A percentile compares a stretch with the other conserved stretches of the same genome.
Conservation (phyloP, 495 filamentous ascomycete species). For the Penicillium argentinense region DNA sequence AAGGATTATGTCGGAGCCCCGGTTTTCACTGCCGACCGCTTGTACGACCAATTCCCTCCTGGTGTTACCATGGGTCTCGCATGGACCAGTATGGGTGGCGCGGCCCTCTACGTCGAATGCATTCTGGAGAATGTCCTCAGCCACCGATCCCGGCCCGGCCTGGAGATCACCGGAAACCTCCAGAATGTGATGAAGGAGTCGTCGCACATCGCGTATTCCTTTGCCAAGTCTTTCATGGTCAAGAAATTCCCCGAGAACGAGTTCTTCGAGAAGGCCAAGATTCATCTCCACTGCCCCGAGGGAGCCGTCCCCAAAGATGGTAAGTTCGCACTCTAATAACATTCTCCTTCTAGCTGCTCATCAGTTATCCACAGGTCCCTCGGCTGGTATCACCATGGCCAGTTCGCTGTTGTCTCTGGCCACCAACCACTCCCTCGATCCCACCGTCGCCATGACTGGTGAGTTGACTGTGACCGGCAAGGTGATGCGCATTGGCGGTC, state of each 20-base stretch:
- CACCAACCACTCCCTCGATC: constrained; percentile 72
- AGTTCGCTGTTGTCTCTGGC: constrained; percentile 85
- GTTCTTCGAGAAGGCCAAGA: constrained; percentile 94
- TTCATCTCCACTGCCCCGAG: constrained; percentile 97
- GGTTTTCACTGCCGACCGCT: constrained; percentile 89
- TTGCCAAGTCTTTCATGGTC: constrained; percentile 86
- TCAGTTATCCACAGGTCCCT: constrained; percentile 55
- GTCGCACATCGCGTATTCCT: constrained; percentile 90
- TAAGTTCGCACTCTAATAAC: constrained; percentile 23
- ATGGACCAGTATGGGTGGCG: constrained; percentile 97
- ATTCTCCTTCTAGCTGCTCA: constrained; percentile 15
- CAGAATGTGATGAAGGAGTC: constrained; percentile 99
- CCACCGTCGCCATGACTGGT: constrained; percentile 96
- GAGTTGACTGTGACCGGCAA: constrained; percentile 98
- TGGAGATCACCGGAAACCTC: constrained; percentile 91
- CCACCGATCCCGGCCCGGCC: constrained; percentile 66
- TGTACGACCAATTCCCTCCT: constrained; percentile 93
- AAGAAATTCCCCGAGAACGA: constrained; percentile 80
- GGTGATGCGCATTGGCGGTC: constrained; percentile 90
- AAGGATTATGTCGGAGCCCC: constrained; percentile 98
- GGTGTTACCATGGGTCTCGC: constrained; percentile 99
- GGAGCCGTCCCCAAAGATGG: constrained; percentile 96
- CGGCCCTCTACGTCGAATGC: constrained; percentile 94
- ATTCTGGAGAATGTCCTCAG: constrained; percentile 83
- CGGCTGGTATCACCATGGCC: constrained; percentile 96